Evolutionary conservation across 768 basidiomycete species (phyloP), one percentile per base, ranked within the genome.

Genomic region (Chalciporus chontae): DNA sequence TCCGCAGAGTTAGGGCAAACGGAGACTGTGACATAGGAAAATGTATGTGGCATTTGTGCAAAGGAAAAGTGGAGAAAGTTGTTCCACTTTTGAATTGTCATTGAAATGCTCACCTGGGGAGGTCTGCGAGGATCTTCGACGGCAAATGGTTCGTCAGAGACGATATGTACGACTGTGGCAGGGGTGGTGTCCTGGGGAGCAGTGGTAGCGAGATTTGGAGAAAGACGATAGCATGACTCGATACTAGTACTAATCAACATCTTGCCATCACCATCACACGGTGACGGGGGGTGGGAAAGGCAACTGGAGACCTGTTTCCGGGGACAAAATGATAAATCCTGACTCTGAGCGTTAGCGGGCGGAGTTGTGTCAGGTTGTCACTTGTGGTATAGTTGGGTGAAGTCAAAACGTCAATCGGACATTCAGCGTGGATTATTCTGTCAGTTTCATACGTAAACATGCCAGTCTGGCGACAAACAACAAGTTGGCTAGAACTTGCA

Each of bases 31-130:
- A n/a, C 34, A 36, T n/a, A 36, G 15, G 14, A 36, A 36, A 36
- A n/a, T 36, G 11, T 36, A 36, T 3, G 5, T n/a, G 14, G 26
- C 26, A 26, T 26, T 10, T 11, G 34, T n/a, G n/a, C 27, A 29
- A 29, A 5, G 11, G 5, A 29, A 29, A n/a, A n/a, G 15, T 36
- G 34, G 18, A 17, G 9, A 9, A 26, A 23, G 43, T 8, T n/a
- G 44, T 10, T 40, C 43, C 37, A 46, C 46, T 2, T 27, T 15
- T 36, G 14, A 32, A 32, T 32, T 15, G 32, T 36, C 15, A 36
- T n/a, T n/a, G 34, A 36, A 36, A 36, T 36, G 34, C 49, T 31
- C 37, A 50, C 49, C 42, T 50, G 32, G 17, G 10, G 36, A 13
- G 34, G 14, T 38, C 47, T 31, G n/a, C 23, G 27, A 34, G 42